Evolutionary conservation across 257 asterid genomes (phyloP), one percentile per base, ranked within the genome.

Genomic region (Ocimum tenuiflorum): DNA sequence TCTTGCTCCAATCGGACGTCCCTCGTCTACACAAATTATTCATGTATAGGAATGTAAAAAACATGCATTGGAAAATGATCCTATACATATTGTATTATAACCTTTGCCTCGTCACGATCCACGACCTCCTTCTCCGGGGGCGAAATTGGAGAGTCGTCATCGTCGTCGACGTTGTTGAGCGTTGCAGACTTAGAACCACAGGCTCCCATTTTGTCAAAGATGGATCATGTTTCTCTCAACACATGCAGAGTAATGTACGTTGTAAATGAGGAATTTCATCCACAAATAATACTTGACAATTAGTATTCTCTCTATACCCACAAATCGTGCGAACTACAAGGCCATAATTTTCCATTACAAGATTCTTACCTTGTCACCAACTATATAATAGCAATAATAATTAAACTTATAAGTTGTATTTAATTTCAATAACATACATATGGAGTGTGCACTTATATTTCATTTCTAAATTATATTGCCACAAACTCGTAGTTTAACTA

Each of bases 151-250:
- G 63, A 2, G 61, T 33, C 66, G 8, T 24, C 67, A 15, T n/a
- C 64, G 22, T 68, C 71, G 35, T 36, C 79, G n/a, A 68, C 82
- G 48, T 72, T 82, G 60, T 74, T 60, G 68, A 72, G 63, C 22
- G 78, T 82, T 60, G 66, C 52, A 15, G 78, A 65, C 69, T 60
- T 85, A n/a, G 82, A 80, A 3, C 82, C 68, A 52, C 91, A 85
- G 2, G 72, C 91, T 63, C 91, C 91, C 91, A 85, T 67, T 49
- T 68, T 73, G 23, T 50, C 57, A 1, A 24, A 14, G 38, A 57
- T n/a, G n/a, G n/a, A n/a, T n/a, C n/a, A n/a, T n/a, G n/a, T 27
- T 4, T 27, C 31, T 27, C 31, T 27, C 31, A 4, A 27, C 4
- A 27, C 2, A 27, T 27, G 31, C 4, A 27, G 8, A 59, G 15